Evolutionary conservation across 1,284 basidiomycete species (phyloP), one percentile per base, ranked within the genome.

Genomic region (Ustilago tritici): DNA sequence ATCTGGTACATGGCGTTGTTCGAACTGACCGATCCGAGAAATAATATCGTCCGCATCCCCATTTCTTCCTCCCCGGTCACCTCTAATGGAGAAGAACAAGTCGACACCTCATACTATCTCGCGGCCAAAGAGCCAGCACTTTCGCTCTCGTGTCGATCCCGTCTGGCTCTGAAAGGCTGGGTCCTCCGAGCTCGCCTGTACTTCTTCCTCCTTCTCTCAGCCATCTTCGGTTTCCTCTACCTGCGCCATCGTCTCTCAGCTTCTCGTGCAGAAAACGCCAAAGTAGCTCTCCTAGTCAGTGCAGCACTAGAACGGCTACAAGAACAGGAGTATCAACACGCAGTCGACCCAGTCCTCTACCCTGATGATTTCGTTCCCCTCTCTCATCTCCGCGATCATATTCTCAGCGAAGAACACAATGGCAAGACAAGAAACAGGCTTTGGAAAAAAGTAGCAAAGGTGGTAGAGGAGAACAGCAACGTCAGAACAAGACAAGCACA

Each of bases 381-480:
- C 7, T 88, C 93, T 56, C 95, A 98, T 83, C 90, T 99, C 40
- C 92, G 97, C 52, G 96, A 99, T 87, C 89, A 93, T 50, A 90
- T 98, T 49, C 88, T 99, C 31, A 92, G 93, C 75, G 91, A 93
- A 59, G 92, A 94, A 68, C 92, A 93, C 82, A 92, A 92, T 31
- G 89, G 93, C 15, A 85, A 89, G 8, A 88, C 88, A 35, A 90
- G 95, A 55, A 90, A 90, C 66, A 88, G 90, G 40, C 83, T 98
- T 38, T 99, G 97, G 97, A 89, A 90, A 55, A 90, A 90, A 67
- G 97, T 99, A 49, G 92, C 93, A 84, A 90, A 89, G 56, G 88
- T 95, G 53, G 94, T 99, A 1, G 96, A 99, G 87, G 91, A 91
- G 62, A 99, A 99, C 87, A 91, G 94, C 19, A 99, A 99, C 87